Percentiles rank a stretch among this genome's conserved stretches.
These are phyloP conservation scores for Kappamyces sp. DNA, from an alignment of 192 early-diverging fungal genomes.

Conservation along the genomic window DNA sequence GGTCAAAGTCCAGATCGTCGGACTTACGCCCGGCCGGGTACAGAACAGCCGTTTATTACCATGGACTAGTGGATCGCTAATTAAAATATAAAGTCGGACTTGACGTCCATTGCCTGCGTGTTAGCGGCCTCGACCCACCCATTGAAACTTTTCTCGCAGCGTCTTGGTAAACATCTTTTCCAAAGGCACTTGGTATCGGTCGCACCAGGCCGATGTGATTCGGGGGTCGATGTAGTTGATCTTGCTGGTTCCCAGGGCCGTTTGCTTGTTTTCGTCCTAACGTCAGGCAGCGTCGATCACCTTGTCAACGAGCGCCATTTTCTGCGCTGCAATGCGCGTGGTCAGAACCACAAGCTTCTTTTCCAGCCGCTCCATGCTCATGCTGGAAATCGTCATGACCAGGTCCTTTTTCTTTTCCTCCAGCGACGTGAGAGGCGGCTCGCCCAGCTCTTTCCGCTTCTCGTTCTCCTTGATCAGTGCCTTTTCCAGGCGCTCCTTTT, in stretches of 20 bases:
- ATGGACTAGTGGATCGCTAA: no score
- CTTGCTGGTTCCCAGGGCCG: conserved; percentile 92
- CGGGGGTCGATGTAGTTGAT: conserved; percentile 99
- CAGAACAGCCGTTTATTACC: no score
- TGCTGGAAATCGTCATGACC: not conserved
- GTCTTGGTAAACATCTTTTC: conserved; percentile 91
- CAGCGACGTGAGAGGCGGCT: conserved; percentile 42
- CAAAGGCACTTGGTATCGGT: conserved; percentile 77
- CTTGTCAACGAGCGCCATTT: conserved; percentile 77
- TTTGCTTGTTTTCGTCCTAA: conserved; percentile 93
- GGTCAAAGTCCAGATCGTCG: no score
- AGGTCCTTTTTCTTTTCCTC: conserved; percentile 40
- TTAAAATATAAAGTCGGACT: no score
- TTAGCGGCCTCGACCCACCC: conserved; percentile 41
- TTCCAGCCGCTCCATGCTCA: conserved; percentile 63
- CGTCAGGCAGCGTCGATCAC: conserved; percentile 27
- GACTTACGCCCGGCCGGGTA: no score
- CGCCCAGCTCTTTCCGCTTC: conserved; percentile 61
- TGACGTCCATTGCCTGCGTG: no score
- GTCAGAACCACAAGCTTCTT: conserved; percentile 64
- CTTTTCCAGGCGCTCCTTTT: conserved; percentile 56
- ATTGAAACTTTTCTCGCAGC: conserved; percentile 91
- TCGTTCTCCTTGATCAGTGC: conserved; percentile 81
- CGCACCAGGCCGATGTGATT: conserved; percentile 90
- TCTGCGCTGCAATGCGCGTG: conserved; percentile 66